Base-by-base conservation (phyloP, 176 grass and related monocot genomes). In the Avena atlantica region DNA sequence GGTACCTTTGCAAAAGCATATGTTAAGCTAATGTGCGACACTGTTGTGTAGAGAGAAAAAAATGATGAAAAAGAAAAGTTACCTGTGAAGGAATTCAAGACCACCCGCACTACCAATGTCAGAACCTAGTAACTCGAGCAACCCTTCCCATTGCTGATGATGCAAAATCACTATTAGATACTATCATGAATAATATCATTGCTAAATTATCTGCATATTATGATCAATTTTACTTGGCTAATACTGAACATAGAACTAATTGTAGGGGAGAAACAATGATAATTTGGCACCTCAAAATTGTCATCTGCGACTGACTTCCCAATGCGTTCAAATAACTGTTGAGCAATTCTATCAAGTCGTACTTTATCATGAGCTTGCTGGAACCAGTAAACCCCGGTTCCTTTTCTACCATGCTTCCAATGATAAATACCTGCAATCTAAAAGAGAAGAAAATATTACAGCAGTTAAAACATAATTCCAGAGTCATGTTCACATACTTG, bases 51-150 rank as follows among this genome's bases (percentile, higher is more conserved):
- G 47, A 88, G 40, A 53, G 44, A 85, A 2, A 17, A 51, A 31
- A 19, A 53, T 52, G 52, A 11, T 66, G 12, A 74, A 61, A 83
- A 90, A 44, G 8, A 81, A 57, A 23, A 37, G 76, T 66, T 91
- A 98, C 96, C 95, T 96, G 19, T 96, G 96, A 92, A 98, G 92
- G 87, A 98, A 98, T 69, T 96, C 93, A 61, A 98, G 92, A 74
- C 96, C 96, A 66, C 96, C 92, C 50, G 92, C 88, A 81, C 86
- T 90, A 78, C 93, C 92, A 72, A 98, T 88, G 81, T 96, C 93
- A 59, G 93, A 87, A 82, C 92, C 90, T 74, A 96, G 92, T 78
- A 98, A 87, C 90, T 94, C 96, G 8, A 98, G 91, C 90, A 98
- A 89, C 16, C 96, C 93, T 71, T 98, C 93, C 96, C 91, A 98